These are phyloP conservation scores for Spatholobus suberectus DNA, from an alignment of 306 rosid species.

Conservation along the genomic window DNA sequence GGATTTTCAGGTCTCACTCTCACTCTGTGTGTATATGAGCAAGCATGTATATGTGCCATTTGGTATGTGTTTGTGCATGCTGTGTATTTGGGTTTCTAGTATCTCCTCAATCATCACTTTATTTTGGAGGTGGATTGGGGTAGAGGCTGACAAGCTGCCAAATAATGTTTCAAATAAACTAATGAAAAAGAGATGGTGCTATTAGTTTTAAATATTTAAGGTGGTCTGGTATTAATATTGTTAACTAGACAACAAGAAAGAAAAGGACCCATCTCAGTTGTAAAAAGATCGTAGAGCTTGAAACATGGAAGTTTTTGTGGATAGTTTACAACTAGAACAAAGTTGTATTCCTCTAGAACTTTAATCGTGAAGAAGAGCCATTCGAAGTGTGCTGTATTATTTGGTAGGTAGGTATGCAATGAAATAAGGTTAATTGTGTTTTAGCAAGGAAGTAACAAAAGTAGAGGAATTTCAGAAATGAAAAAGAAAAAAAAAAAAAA, in stretches of 20 bases:
- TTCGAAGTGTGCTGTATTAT: background rate
- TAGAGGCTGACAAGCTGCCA: background rate
- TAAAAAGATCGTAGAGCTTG: background rate
- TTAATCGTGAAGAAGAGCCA: background rate
- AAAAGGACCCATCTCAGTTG: background rate
- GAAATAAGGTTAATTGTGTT: background rate
- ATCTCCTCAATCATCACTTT: constrained; percentile 1
- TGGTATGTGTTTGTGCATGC: constrained; percentile 5
- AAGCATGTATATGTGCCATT: background rate
- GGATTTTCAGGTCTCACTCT: constrained; percentile 50
- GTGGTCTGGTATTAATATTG: background rate
- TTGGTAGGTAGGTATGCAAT: background rate
- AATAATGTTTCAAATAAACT: constrained; percentile 3
- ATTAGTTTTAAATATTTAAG: background rate
- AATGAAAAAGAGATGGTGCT: background rate
- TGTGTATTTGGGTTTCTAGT: constrained; percentile 12
- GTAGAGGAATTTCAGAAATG: background rate
- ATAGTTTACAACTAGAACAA: background rate
- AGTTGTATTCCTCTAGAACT: constrained; percentile 15
- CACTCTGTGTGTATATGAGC: background rate
- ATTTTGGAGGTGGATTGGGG: background rate
- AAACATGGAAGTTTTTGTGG: background rate
- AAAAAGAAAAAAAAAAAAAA: background rate
- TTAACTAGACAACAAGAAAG: constrained; percentile 9
- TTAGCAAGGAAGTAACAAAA: background rate